Conservation (phyloP, 176 grass and related monocot genomes). For the Ensete glaucum region DNA sequence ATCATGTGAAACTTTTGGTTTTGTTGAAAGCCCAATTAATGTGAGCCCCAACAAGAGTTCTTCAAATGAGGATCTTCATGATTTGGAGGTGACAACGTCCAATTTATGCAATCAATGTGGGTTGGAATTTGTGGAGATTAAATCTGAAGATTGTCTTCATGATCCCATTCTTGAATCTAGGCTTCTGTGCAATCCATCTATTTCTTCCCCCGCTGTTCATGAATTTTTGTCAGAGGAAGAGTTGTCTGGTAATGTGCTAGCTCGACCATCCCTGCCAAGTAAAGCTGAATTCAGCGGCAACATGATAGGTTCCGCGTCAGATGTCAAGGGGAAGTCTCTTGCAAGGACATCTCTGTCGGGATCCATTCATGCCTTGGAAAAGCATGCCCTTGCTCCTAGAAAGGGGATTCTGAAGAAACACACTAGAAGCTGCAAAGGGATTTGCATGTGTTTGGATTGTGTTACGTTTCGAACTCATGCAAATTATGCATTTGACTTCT, state of each 20-base stretch:
- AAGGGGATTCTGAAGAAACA: slow-evolving; percentile 64
- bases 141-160: slow-evolving; percentile 29
- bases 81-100: background rate
- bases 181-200: slow-evolving; percentile 25
- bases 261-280: slow-evolving; percentile 6
- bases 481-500: slow-evolving; percentile 77
- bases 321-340: background rate
- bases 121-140: background rate
- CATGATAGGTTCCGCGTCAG: background rate
- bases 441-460: slow-evolving; percentile 85
- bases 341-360: background rate
- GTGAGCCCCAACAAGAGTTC: slow-evolving; percentile 18
- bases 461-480: slow-evolving; percentile 46
- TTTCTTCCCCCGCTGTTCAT: slow-evolving; percentile 19
- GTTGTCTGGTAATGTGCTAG: slow-evolving; percentile 24
- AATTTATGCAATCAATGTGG: slow-evolving; percentile 6
- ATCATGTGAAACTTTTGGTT: slow-evolving; percentile 23
- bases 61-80: slow-evolving; percentile 23
- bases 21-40: slow-evolving; percentile 19
- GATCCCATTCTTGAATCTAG: slow-evolving; percentile 24
- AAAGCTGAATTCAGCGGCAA: slow-evolving; percentile 6
- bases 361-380: slow-evolving; percentile 20
- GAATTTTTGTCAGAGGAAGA: slow-evolving; percentile 42
- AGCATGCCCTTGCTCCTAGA: slow-evolving; percentile 27
- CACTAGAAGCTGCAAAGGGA: slow-evolving; percentile 54